Conservation (phyloP, 257 asterid genomes). For the Penstemon newberryi region DNA sequence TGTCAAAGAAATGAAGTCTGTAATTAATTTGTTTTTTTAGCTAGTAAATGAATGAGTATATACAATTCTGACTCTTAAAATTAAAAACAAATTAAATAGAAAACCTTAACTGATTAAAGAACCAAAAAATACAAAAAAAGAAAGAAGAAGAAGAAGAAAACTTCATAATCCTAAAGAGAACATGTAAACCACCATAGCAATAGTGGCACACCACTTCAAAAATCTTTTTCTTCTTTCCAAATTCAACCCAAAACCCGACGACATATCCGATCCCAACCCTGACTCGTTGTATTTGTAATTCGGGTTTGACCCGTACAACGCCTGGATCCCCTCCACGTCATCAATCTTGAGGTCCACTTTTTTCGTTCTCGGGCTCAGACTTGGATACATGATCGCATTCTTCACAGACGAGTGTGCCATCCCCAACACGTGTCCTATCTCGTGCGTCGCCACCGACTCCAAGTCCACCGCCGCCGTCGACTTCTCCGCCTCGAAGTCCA, state of each 20-base stretch:
- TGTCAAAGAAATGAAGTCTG: too few species aligned
- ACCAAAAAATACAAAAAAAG: not conserved
- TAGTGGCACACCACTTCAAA: conserved; percentile 37
- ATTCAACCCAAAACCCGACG: conserved; percentile 47
- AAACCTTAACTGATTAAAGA: too few species aligned
- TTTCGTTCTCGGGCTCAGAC: conserved; percentile 69
- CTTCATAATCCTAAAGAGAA: conserved; percentile 39
- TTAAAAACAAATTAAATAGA: too few species aligned
- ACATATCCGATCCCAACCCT: conserved; percentile 52
- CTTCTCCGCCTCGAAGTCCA: conserved; percentile 52
- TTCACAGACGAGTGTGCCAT: conserved; percentile 80
- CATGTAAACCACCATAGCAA: conserved; percentile 23
- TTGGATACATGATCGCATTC: conserved; percentile 88
- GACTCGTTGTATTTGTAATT: conserved; percentile 47
- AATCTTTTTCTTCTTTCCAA: conserved; percentile 28
- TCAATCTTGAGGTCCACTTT: conserved; percentile 72
- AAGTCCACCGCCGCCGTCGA: conserved; percentile 77
- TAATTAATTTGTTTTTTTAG: too few species aligned
- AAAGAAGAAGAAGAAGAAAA: not conserved
- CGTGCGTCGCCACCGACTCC: conserved; percentile 96
- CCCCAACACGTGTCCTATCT: conserved; percentile 89
- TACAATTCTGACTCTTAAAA: not conserved
- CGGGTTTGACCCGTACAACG: conserved; percentile 82
- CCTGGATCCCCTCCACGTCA: conserved; percentile 82
- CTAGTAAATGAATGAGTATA: too few species aligned